phyloP scores from a whole-genome alignment of 2,329 filamentous ascomycete species.

The Penicillium sp. region DNA sequence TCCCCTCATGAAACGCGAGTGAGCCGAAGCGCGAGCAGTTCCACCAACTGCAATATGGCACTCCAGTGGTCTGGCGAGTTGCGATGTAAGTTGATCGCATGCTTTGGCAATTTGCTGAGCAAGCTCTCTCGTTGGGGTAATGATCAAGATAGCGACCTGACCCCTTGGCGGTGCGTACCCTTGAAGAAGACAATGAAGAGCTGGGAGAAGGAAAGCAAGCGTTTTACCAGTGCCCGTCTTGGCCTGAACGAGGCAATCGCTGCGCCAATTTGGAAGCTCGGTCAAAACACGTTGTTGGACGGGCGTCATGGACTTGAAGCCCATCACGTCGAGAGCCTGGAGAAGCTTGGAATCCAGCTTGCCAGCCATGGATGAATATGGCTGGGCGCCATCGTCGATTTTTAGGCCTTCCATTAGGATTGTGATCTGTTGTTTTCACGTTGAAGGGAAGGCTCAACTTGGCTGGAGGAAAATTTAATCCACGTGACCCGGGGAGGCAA shows the following conservation, averaged over 20 bases:
- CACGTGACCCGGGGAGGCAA: neutral
- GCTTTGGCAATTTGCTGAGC: slow-evolving; percentile 56
- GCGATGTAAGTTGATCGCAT: slow-evolving; percentile 48
- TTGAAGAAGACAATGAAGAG: slow-evolving; percentile 51
- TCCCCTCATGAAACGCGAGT: slow-evolving; percentile 34
- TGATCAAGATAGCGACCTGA: slow-evolving; percentile 51
- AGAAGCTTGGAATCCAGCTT: slow-evolving; percentile 40
- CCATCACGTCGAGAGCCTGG: slow-evolving; percentile 37
- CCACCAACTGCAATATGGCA: slow-evolving; percentile 53
- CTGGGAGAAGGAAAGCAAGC: slow-evolving; percentile 53
- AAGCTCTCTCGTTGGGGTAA: slow-evolving; percentile 55
- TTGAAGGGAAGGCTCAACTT: neutral
- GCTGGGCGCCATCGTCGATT: slow-evolving; percentile 27
- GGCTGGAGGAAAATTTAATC: neutral
- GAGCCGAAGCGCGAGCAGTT: slow-evolving; percentile 34
- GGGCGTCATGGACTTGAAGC: slow-evolving; percentile 53
- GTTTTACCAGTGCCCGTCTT: slow-evolving; percentile 58
- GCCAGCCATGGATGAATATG: slow-evolving; percentile 38
- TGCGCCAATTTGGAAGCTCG: slow-evolving; percentile 53
- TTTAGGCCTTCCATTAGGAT: slow-evolving; percentile 19
- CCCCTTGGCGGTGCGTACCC: slow-evolving; percentile 34
- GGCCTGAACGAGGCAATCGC: slow-evolving; percentile 59
- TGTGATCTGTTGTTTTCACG: neutral
- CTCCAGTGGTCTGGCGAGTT: slow-evolving; percentile 42
- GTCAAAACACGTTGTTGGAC: slow-evolving; percentile 60